Evolutionary conservation across 2,329 filamentous ascomycete species (phyloP), one percentile per base, ranked within the genome.

Genomic region (Paraphaeosphaeria minitans): DNA sequence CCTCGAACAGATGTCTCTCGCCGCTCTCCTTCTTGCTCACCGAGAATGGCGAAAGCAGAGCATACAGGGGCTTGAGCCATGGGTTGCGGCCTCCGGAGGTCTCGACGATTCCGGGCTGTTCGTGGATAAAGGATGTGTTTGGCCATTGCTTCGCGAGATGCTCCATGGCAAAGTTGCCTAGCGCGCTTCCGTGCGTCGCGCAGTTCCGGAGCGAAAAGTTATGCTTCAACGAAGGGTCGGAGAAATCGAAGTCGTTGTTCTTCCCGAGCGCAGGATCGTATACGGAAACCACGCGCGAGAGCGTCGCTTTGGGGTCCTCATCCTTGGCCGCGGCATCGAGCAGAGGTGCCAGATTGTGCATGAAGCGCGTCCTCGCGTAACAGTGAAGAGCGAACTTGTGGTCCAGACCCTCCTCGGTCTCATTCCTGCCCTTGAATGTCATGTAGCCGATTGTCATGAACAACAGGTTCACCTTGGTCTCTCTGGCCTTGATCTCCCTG

Each of bases 381-480:
- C 68, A 80, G 31, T 67, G 69, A 37, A 69, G 66, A 4, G 64
- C 63, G 61, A 72, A 66, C 50, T 75, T 74, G 9, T 65, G 60
- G 48, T 78, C 72, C 1, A 79, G 62, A 10, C 75, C 75, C 64
- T 79, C 77, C 7, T 46, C 27, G 2, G 75, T 78, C 46, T 74
- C 73, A 12, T 69, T 66, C 6, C 78, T 67, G n/a, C 78, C 78
- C 45, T 69, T 69, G 7, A 80, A 56, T 2, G 78, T 78, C 62
- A 83, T 73, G 66, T 79, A 80, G 3, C 84, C 84, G 1, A 79
- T 79, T 1, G 79, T 84, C 54, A 86, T 77, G 65, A 86, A 84
- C 0, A 87, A 70, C 3, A 86, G 68, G 66, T 87, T 85, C 58
- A 88, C 78, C 27, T 78, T 77, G 39, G 74, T 71, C 66, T 87